A percentile compares a stretch with the other conserved stretches of the same genome.
Conservation (phyloP, 305 asterid genomes). For the Fraxinus sp. region DNA sequence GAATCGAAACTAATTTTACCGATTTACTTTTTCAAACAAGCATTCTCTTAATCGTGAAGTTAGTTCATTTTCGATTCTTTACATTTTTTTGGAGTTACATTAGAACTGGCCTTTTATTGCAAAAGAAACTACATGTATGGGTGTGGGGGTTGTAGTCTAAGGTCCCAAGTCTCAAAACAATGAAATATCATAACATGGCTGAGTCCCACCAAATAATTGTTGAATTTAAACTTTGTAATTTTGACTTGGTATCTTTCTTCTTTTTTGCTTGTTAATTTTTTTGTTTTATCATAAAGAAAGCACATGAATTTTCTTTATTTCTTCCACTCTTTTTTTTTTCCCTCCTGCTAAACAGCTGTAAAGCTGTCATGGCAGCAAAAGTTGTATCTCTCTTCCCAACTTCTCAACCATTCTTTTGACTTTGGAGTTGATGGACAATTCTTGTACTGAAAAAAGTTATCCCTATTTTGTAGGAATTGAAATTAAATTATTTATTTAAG, state of each 20-base stretch:
- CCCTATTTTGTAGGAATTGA: background rate
- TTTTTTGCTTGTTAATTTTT: background rate
- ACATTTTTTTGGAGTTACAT: background rate
- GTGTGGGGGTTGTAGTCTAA: background rate
- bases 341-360: slow-evolving; percentile 28
- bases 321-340: no score
- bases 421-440: slow-evolving; percentile 11
- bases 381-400: slow-evolving; percentile 12
- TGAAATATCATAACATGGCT: background rate
- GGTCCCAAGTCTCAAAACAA: background rate
- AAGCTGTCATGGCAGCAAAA: slow-evolving; percentile 27
- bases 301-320: background rate
- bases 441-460: background rate
- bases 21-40: no score
- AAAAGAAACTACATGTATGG: no score
- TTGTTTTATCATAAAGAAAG: background rate
- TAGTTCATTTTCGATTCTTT: background rate
- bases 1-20: no score
- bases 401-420: background rate
- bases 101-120: background rate
- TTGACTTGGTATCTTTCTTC: background rate
- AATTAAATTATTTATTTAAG: no score
- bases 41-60: background rate
- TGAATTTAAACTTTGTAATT: background rate
- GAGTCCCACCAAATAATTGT: background rate